A percentile compares a stretch with the other conserved stretches of the same genome.
These are phyloP conservation scores for Gossypium anomalum DNA, from an alignment of 345 rosid species.

Conservation along the genomic window DNA sequence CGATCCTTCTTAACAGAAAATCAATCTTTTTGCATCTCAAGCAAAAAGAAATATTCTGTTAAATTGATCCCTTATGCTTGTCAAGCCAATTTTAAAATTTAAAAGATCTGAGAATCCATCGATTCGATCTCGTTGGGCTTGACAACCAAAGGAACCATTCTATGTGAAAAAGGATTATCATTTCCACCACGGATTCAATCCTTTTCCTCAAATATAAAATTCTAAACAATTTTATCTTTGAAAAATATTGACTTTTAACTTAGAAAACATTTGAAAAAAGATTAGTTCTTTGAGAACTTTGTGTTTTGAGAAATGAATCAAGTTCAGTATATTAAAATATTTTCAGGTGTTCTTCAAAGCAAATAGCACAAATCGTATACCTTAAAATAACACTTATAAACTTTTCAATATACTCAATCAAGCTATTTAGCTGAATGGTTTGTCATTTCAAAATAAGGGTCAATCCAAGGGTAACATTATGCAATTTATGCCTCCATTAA, in stretches of 20 bases:
- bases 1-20: not conserved
- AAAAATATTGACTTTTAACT: not conserved
- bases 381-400: not conserved
- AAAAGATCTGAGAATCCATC: not conserved
- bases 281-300: not conserved
- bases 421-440: not conserved
- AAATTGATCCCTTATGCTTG: not conserved
- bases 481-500: conserved; percentile 2
- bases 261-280: not conserved
- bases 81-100: not conserved
- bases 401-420: not conserved
- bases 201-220: not conserved
- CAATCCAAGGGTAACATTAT: not conserved
- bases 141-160: not conserved
- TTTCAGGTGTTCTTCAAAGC: not conserved
- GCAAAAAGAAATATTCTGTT: not conserved
- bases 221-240: not conserved
- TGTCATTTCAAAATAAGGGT: not conserved
- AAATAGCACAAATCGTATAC: not conserved
- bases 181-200: not conserved
- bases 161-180: not conserved
- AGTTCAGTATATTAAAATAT: no score
- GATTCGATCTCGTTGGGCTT: not conserved
- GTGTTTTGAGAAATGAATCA: no score
- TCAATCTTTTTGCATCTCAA: not conserved